Conservation (phyloP, 345 rosid genomes). For the Eutrema japonicum region DNA sequence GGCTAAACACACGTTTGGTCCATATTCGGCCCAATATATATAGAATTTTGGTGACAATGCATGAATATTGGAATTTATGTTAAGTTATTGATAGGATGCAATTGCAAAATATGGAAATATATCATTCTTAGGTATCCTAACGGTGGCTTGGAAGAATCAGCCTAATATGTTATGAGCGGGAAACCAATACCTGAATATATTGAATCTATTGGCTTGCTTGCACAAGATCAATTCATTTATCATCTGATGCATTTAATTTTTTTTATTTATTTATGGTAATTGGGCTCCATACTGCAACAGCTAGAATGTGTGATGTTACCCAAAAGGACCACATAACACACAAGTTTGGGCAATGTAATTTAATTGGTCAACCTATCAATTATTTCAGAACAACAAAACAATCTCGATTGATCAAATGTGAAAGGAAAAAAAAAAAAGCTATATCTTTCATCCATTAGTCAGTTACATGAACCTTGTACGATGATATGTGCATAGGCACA, state of each 20-base stretch:
- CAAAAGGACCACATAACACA: constrained; percentile 34
- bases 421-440: neutral
- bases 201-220: neutral
- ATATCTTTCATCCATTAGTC: neutral
- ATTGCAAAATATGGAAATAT: neutral
- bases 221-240: neutral
- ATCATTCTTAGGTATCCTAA: neutral
- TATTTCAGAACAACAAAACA: constrained; percentile 1
- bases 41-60: neutral
- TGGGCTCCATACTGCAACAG: constrained; percentile 41
- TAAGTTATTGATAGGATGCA: neutral
- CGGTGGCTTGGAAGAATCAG: too few species aligned
- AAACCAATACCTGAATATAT: too few species aligned
- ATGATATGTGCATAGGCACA: neutral
- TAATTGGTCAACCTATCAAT: neutral
- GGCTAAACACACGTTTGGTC: too few species aligned
- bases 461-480: neutral
- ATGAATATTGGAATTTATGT: neutral
- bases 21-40: too few species aligned
- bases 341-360: neutral
- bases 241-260: constrained; percentile 15
- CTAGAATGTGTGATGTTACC: constrained; percentile 39
- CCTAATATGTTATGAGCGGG: too few species aligned
- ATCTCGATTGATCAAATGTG: neutral
- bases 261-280: constrained; percentile 15